Base-by-base conservation (phyloP, 805 yeast species). In the Maudiozyma saulgeensis region DNA sequence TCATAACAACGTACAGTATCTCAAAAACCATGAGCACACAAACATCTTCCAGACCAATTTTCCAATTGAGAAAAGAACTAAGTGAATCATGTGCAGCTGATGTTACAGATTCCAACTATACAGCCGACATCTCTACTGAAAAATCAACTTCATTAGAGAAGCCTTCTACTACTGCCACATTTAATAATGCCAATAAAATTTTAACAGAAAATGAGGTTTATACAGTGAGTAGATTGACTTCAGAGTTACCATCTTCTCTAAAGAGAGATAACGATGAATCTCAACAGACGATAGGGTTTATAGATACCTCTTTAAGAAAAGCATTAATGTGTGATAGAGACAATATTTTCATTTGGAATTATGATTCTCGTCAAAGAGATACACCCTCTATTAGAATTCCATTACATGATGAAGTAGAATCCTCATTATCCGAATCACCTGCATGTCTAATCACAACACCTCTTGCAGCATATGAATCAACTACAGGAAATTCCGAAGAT, bases 321-420 rank as follows among this genome's bases (percentile, higher is more conserved):
- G 80, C 83, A 0, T 63, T 80, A 28, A 70, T 76, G 3, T 66
- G 78, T 4, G 72, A 78, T 15, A 72, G 69, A n/a, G 66, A 72
- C 23, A 69, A 78, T 35, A 73, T 84, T 19, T 74, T 77, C 56
- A 81, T 82, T 6, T 89, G 95, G 90, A 72, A 76, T 48, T 84
- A 82, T 60, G 70, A 72, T 48, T 76, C 88, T 1, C 75, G 77
- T 12, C 87, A 85, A 55, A 69, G 72, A 31, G 65, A 73, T 1
- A 88, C 93, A 3, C 51, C 53, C 12, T 54, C 56, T 28, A 52
- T 53, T 18, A 58, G 58, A 45, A 56, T 64, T 34, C 62, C 67
- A 12, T 50, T 63, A 28, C 63, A 58, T 52, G 60, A 56, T 41
- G 62, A 59, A n/a, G 39, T 52, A 49, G 56, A 53, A 2, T 52